A percentile compares a stretch with the other conserved stretches of the same genome.
These are phyloP conservation scores for Sherardia arvensis DNA, from an alignment of 257 asterid species.

Conservation along the genomic window DNA sequence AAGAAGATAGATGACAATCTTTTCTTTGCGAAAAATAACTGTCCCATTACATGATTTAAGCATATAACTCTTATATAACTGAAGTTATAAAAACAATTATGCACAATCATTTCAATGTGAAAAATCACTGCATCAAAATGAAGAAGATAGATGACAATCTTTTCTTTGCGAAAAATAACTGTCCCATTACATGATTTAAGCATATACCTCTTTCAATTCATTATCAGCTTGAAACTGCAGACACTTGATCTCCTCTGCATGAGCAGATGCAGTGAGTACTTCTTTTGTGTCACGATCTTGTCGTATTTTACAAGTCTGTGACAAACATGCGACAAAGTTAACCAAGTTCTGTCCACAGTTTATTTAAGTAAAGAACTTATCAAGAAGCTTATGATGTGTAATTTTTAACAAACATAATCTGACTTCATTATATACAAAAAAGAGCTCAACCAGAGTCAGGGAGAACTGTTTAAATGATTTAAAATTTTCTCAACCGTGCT, in stretches of 20 bases:
- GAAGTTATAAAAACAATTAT: too few relatives aligned
- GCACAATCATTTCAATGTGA: too few relatives aligned
- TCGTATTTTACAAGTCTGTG: slow-evolving; percentile 56
- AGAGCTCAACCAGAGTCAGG: background rate
- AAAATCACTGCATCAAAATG: too few relatives aligned
- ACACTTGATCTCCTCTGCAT: slow-evolving; percentile 62
- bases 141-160: too few relatives aligned
- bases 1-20: too few relatives aligned
- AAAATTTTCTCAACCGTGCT: background rate
- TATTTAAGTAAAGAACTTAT: background rate
- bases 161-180: slow-evolving; percentile 5
- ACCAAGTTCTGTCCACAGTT: slow-evolving; percentile 14
- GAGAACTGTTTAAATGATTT: background rate
- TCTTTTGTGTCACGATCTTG: slow-evolving; percentile 57
- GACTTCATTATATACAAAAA: background rate
- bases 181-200: background rate
- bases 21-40: slow-evolving; percentile 5
- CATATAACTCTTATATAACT: slow-evolving; percentile 75
- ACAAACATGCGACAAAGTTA: slow-evolving; percentile 14
- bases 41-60: background rate
- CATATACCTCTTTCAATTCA: slow-evolving; percentile 72
- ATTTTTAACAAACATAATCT: background rate
- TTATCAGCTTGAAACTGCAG: slow-evolving; percentile 62
- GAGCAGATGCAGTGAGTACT: slow-evolving; percentile 45
- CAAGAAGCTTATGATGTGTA: background rate